Percentiles rank a stretch among this genome's conserved stretches.
phyloP scores from a whole-genome alignment of 2,329 filamentous ascomycete genomes.

The Microdochium nivale region DNA sequence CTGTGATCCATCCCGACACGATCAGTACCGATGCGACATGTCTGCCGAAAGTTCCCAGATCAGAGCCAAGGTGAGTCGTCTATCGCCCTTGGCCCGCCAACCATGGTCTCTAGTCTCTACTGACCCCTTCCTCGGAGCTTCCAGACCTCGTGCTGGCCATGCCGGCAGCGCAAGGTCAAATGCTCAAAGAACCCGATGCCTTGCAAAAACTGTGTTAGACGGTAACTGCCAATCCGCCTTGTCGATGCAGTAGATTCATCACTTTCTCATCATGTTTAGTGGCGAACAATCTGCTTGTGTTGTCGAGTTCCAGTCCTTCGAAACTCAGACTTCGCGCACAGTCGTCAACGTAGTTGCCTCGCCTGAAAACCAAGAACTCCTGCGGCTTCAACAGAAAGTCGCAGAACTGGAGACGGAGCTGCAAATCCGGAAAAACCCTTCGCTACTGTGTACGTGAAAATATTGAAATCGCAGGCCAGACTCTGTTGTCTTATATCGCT shows the following conservation, averaged over 20 bases:
- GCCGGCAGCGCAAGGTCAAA: constrained; percentile 18
- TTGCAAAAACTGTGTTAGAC: constrained; percentile 27
- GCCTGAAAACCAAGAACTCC: constrained; percentile 1
- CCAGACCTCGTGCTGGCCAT: neutral
- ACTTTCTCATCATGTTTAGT: neutral
- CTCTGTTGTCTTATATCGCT: constrained; percentile 4
- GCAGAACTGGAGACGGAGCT: constrained; percentile 10
- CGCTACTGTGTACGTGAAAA: too few relatives aligned
- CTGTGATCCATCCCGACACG: too few relatives aligned
- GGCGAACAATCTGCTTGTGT: neutral
- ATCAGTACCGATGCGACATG: too few relatives aligned
- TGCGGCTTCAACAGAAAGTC: constrained; percentile 4
- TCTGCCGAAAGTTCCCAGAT: neutral
- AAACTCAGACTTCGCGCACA: constrained; percentile 5
- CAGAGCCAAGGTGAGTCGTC: neutral
- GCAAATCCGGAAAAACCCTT: constrained; percentile 3
- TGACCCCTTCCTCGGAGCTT: too few relatives aligned
- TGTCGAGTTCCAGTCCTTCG: constrained; percentile 3
- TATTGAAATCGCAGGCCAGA: too few relatives aligned
- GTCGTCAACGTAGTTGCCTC: constrained; percentile 14
- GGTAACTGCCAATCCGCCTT: constrained; percentile 8
- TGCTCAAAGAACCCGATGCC: constrained; percentile 29
- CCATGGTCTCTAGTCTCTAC: neutral
- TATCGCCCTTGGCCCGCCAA: neutral
- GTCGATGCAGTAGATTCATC: too few relatives aligned